These are phyloP conservation scores for Monosporozyma unispora DNA, from an alignment of 805 yeast species.

Conservation along the genomic window DNA sequence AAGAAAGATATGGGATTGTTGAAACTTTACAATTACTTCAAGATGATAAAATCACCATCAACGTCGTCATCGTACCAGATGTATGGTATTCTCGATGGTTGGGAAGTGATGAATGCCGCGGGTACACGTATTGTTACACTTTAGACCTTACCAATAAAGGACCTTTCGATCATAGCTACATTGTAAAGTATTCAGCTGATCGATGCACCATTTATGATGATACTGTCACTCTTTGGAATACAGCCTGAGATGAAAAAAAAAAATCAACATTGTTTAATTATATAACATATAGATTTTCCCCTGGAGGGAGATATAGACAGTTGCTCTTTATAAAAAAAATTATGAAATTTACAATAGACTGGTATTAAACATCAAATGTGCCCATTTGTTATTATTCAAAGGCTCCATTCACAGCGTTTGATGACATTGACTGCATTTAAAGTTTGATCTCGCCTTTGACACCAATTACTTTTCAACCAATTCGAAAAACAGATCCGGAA, in stretches of 20 bases:
- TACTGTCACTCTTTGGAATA: background rate
- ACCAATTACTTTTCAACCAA: background rate
- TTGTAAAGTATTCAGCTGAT: background rate
- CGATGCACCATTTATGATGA: background rate
- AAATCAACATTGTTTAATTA: background rate
- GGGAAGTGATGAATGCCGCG: conserved; percentile 14
- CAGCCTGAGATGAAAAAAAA: background rate
- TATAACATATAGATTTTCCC: background rate
- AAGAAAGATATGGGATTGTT: conserved; percentile 12
- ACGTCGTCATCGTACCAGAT: conserved; percentile 14
- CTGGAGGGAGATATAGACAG: background rate
- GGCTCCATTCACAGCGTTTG: too few relatives aligned
- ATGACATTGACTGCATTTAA: background rate
- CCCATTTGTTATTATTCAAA: too few relatives aligned
- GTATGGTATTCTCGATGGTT: conserved; percentile 11
- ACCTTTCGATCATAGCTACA: background rate
- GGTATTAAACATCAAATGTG: too few relatives aligned
- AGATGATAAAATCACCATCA: conserved; percentile 9
- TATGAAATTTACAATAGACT: too few relatives aligned
- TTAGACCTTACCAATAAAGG: background rate
- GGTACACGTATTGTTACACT: conserved; percentile 14
- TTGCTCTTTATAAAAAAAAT: too few relatives aligned
- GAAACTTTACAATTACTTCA: conserved; percentile 8
- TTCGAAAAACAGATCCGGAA: background rate
- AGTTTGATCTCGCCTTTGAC: background rate